These are phyloP conservation scores for Amaranthus cruentus DNA, from an alignment of 148 eudicot species.

Conservation along the genomic window DNA sequence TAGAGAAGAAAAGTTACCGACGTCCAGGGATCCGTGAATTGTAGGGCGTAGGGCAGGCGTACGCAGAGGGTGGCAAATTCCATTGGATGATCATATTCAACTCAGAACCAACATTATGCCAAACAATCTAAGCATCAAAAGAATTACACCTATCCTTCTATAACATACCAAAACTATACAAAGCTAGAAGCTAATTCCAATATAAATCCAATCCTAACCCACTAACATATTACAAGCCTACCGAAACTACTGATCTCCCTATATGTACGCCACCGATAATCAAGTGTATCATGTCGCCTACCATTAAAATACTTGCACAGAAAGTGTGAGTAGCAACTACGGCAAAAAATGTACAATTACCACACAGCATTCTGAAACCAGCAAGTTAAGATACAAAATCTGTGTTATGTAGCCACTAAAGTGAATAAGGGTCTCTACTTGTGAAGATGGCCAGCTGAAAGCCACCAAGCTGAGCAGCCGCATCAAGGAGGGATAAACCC, in stretches of 20 bases:
- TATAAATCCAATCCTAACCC: neutral
- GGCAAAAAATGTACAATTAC: slow-evolving; percentile 30
- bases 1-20: too few relatives aligned
- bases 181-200: slow-evolving; percentile 7
- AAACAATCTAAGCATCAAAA: slow-evolving; percentile 1
- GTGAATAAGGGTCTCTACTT: neutral
- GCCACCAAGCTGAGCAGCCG: slow-evolving; percentile 7
- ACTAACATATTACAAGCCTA: slow-evolving; percentile 7
- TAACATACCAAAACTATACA: slow-evolving; percentile 23
- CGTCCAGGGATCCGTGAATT: too few relatives aligned
- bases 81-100: neutral
- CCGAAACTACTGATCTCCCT: slow-evolving; percentile 4
- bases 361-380: slow-evolving; percentile 22
- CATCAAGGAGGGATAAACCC: too few relatives aligned
- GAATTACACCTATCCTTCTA: slow-evolving; percentile 15
- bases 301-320: slow-evolving; percentile 1
- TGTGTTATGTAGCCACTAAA: slow-evolving; percentile 23
- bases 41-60: too few relatives aligned
- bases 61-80: too few relatives aligned
- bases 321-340: slow-evolving; percentile 21
- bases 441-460: slow-evolving; percentile 5
- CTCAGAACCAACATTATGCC: neutral
- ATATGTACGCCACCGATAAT: slow-evolving; percentile 21
- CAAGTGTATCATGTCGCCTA: slow-evolving; percentile 10
- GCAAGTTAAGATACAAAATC: slow-evolving; percentile 25